phyloP scores from a whole-genome alignment of 2,329 filamentous ascomycete species.

The Colletotrichum shisoi region DNA sequence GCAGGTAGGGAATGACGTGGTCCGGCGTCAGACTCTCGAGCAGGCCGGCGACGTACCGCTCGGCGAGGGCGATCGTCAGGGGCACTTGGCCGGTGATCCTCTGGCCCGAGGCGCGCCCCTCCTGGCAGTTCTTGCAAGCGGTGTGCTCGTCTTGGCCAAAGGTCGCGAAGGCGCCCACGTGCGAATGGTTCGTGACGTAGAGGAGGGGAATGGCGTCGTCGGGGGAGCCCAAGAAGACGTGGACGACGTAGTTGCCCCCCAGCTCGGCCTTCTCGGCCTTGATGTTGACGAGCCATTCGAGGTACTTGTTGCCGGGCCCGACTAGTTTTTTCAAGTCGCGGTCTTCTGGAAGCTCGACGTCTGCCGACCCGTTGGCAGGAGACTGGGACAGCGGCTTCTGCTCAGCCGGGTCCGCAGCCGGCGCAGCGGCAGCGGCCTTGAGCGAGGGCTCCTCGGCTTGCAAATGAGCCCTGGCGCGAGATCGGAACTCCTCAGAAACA shows the following conservation, averaged over 20 bases:
- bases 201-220: slow-evolving; percentile 51
- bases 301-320: slow-evolving; percentile 45
- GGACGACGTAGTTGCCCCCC: slow-evolving; percentile 61
- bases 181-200: slow-evolving; percentile 54
- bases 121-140: slow-evolving; percentile 42
- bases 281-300: slow-evolving; percentile 65
- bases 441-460: slow-evolving; percentile 3
- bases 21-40: slow-evolving; percentile 41
- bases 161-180: slow-evolving; percentile 58
- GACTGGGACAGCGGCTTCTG: background rate
- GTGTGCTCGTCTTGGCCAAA: slow-evolving; percentile 47
- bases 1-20: slow-evolving; percentile 44
- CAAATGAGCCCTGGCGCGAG: slow-evolving; percentile 27
- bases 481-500: slow-evolving; percentile 17
- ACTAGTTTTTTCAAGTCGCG: slow-evolving; percentile 23
- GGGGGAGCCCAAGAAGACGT: slow-evolving; percentile 61
- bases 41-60: slow-evolving; percentile 42
- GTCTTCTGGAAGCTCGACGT: slow-evolving; percentile 7
- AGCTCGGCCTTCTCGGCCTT: slow-evolving; percentile 59
- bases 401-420: background rate
- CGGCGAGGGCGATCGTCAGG: slow-evolving; percentile 45
- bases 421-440: background rate
- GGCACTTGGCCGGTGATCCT: slow-evolving; percentile 44
- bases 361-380: background rate
- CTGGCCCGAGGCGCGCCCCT: slow-evolving; percentile 36